These are phyloP conservation scores for Ascochyta clinopodiicola DNA, from an alignment of 2,329 filamentous ascomycete species.

Conservation along the genomic window DNA sequence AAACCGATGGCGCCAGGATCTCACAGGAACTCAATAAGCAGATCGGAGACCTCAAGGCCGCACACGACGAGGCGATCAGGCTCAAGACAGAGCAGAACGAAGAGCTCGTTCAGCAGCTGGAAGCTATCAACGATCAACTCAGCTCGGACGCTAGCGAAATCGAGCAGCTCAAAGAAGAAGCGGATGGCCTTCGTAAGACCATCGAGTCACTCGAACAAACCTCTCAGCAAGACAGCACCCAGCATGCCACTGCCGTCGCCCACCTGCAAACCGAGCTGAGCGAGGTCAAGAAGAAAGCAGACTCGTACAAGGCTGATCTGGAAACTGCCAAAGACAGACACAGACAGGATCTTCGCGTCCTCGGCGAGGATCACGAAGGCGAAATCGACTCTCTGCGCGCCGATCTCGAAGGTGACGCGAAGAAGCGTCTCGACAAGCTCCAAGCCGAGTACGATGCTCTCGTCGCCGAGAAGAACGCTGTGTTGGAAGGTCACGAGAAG, in stretches of 20 bases:
- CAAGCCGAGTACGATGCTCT: slow-evolving; percentile 42
- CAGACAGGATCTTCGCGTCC: slow-evolving; percentile 35
- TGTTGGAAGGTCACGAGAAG: slow-evolving; percentile 32
- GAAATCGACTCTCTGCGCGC: slow-evolving; percentile 46
- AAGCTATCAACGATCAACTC: slow-evolving; percentile 46
- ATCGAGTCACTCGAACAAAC: slow-evolving; percentile 42
- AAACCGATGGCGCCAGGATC: slow-evolving; percentile 40
- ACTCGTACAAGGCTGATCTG: slow-evolving; percentile 37
- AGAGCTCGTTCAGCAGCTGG: slow-evolving; percentile 41
- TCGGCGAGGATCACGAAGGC: slow-evolving; percentile 43
- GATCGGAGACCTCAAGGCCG: slow-evolving; percentile 38
- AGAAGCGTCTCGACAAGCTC: slow-evolving; percentile 40
- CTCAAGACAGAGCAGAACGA: slow-evolving; percentile 41
- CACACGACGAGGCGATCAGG: slow-evolving; percentile 40
- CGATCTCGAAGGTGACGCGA: slow-evolving; percentile 46
- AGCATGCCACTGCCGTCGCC: slow-evolving; percentile 32
- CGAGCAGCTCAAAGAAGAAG: slow-evolving; percentile 37
- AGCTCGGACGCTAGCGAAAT: slow-evolving; percentile 36
- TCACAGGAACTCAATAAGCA: slow-evolving; percentile 42
- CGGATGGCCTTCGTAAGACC: slow-evolving; percentile 38
- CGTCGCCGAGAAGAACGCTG: slow-evolving; percentile 37
- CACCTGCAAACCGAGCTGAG: slow-evolving; percentile 36
- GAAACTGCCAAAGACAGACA: slow-evolving; percentile 36
- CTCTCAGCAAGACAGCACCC: slow-evolving; percentile 36
- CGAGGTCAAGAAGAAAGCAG: slow-evolving; percentile 34